phyloP scores from a whole-genome alignment of 163 green algal genomes.

The Scenedesmus sp. region DNA sequence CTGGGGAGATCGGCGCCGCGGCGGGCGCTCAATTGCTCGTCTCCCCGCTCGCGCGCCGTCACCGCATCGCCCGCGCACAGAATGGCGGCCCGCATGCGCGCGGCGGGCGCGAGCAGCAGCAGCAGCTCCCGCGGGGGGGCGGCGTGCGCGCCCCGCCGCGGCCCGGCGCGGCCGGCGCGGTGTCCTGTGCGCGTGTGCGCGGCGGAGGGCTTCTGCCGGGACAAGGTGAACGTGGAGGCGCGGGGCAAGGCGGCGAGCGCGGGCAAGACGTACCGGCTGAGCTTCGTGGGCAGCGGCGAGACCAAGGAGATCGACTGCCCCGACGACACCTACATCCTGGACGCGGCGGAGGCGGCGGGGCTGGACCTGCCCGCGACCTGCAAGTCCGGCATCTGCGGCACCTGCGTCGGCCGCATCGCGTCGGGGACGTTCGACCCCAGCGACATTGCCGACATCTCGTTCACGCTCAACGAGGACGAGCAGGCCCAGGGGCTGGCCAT shows the following conservation, averaged over 20 bases:
- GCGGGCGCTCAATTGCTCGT: too few relatives aligned
- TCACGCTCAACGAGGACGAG: conserved; percentile 74
- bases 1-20: too few relatives aligned
- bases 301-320: conserved; percentile 61
- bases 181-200: conserved; percentile 41
- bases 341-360: conserved; percentile 66
- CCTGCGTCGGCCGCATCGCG: conserved; percentile 72
- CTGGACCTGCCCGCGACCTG: conserved; percentile 81
- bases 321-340: conserved; percentile 81
- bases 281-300: conserved; percentile 67
- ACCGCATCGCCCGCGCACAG: too few relatives aligned
- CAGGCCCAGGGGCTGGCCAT: conserved; percentile 74
- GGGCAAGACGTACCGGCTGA: conserved; percentile 64
- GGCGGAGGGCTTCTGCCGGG: conserved; percentile 60
- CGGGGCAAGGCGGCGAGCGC: conserved; percentile 28
- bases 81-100: too few relatives aligned
- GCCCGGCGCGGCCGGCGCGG: too few relatives aligned
- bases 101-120: too few relatives aligned
- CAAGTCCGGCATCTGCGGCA: conserved; percentile 76
- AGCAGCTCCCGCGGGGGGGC: too few relatives aligned
- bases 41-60: too few relatives aligned
- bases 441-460: conserved; percentile 81
- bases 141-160: too few relatives aligned
- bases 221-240: conserved; percentile 53
- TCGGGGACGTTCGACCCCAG: conserved; percentile 68